Conservation (phyloP, 164 flowering plant genomes). For the Dillenia suffruticosa region DNA sequence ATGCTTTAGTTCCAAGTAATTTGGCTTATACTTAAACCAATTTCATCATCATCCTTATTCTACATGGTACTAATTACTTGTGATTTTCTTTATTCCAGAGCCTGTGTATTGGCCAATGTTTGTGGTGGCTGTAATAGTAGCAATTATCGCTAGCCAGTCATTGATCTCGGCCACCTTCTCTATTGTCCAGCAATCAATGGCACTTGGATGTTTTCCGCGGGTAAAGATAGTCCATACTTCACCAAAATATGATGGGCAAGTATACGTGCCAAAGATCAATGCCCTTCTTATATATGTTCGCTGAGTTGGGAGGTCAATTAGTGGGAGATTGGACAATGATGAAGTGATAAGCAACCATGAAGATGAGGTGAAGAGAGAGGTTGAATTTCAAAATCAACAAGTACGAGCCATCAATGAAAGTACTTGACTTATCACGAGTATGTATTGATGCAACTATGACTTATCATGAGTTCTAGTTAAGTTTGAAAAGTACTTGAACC, state of each 20-base stretch:
- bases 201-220: conserved; percentile 25
- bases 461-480: no score
- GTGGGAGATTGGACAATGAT: background rate
- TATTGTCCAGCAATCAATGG: conserved; percentile 24
- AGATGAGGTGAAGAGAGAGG: conserved; percentile 11
- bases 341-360: background rate
- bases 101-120: conserved; percentile 25
- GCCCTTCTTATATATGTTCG: conserved; percentile 26
- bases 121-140: conserved; percentile 21
- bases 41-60: no score
- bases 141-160: conserved; percentile 23
- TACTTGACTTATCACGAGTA: no score
- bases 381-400: conserved; percentile 8
- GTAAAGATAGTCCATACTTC: conserved; percentile 33
- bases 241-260: conserved; percentile 21
- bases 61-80: no score
- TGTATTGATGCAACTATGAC: no score
- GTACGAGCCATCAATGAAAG: conserved; percentile 1
- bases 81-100: conserved; percentile 11
- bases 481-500: no score
- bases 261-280: conserved; percentile 30
- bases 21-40: no score
- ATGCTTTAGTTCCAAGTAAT: background rate
- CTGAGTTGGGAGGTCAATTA: background rate
- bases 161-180: conserved; percentile 26